Evolutionary conservation across 1,284 basidiomycete genomes (phyloP).

Genomic region (Puccinia sorghi): DNA sequence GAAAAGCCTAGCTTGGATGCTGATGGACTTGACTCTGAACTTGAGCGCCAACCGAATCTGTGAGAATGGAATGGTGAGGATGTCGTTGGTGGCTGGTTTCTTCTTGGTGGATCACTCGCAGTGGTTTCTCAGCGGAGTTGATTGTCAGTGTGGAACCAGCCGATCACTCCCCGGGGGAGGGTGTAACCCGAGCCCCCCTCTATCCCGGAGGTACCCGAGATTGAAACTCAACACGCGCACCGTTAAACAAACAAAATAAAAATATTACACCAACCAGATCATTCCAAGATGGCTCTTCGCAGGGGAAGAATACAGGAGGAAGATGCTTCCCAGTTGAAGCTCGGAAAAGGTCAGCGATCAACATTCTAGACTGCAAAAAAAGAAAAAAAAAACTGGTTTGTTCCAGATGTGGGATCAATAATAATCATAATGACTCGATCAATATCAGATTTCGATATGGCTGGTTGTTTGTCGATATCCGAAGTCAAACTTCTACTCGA

Average conservation of each 20-base stretch:
- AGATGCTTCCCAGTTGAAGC: conserved; percentile 43
- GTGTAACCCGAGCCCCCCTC: neutral
- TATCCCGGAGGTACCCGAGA: neutral
- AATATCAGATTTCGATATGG: conserved; percentile 77
- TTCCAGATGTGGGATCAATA: too few relatives aligned
- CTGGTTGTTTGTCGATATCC: conserved; percentile 82
- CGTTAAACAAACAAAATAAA: neutral
- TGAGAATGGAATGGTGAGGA: conserved; percentile 10
- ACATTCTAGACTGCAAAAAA: neutral
- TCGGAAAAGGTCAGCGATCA: conserved; percentile 28
- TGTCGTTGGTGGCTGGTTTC: neutral
- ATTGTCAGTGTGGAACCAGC: neutral
- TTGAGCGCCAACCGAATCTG: neutral
- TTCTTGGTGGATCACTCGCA: too few relatives aligned
- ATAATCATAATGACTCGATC: too few relatives aligned
- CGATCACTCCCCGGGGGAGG: neutral
- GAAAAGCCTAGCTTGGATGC: conserved; percentile 3
- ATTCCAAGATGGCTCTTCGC: conserved; percentile 28
- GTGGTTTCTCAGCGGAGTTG: neutral
- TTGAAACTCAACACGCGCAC: neutral
- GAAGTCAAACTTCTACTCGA: conserved; percentile 87
- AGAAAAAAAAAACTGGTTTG: neutral
- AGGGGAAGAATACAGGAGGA: conserved; percentile 47
- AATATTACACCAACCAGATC: neutral
- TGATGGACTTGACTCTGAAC: conserved; percentile 21